Evolutionary conservation across 192 early-diverging fungal species (phyloP), one percentile per base, ranked within the genome.

Genomic region (Radiomyces spectabilis): DNA sequence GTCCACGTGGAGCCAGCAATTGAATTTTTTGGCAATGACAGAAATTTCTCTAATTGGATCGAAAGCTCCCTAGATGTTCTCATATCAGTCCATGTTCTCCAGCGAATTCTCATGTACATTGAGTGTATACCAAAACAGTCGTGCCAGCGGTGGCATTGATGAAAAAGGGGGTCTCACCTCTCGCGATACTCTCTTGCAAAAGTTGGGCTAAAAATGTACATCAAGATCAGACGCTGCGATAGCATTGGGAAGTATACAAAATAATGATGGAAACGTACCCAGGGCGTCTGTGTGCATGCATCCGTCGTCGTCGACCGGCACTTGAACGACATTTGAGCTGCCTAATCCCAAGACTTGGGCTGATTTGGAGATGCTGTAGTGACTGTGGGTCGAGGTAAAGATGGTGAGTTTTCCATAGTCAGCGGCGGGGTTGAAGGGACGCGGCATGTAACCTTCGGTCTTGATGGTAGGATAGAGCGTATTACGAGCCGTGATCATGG

Each of bases 101-200:
- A 42, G 12, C 41, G n/a, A 19, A 9, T 31, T 48, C 46, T 22
- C n/a, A 25, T 48, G 24, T 48, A 5, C 42, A 35, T 8, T 32
- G 33, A 0, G 0, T 16, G 29, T 43, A 41, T 51, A 76, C 74
- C 52, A 93, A 63, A 13, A 93, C 88, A 2, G 88, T 93, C 3
- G 90, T 93, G 31, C 90, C 90, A 34, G 85, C 80, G 0, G 90
- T 93, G 7, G 82, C 83, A 59, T 86, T 88, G 60, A 93, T 80
- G 55, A 91, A 89, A 49, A 88, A 90, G 13, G 90, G 90, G 9
- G 69, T 68, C 6, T 75, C 75, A 15, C 76, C 83, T 1, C 51
- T 15, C 5, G 52, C 63, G 3, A 76, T 38, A 0, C 72, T 64
- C 8, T 51, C 43, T 15, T 61, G 57, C 13, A 88, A 68, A 34